Conservation (phyloP, 1,139 yeast species). For the Blastobotrys indianensis region DNA sequence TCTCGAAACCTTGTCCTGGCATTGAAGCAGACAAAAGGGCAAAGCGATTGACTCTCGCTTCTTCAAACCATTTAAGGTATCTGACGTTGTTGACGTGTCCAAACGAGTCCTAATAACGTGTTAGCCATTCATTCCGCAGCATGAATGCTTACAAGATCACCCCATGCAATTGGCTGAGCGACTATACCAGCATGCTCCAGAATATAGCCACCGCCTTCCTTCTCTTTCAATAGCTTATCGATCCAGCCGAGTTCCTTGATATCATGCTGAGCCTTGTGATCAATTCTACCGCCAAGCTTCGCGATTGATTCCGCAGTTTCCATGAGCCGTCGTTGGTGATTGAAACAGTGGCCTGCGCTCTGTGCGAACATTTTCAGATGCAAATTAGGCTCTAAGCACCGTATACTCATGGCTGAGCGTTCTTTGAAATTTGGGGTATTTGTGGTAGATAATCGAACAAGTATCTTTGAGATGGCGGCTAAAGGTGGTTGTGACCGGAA, state of each 20-base stretch:
- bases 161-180: conserved; percentile 30
- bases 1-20: conserved; percentile 19
- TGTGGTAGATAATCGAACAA: too few species aligned
- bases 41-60: conserved; percentile 32
- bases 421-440: too few species aligned
- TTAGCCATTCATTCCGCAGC: conserved; percentile 1
- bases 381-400: too few species aligned
- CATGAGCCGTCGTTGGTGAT: neutral
- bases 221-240: conserved; percentile 21
- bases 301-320: neutral
- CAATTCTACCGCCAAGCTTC: neutral
- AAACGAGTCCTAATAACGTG: conserved; percentile 27
- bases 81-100: conserved; percentile 33
- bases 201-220: conserved; percentile 29
- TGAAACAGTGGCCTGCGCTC: too few species aligned
- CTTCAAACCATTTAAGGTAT: conserved; percentile 34
- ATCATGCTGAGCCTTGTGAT: neutral
- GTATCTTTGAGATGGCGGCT: too few species aligned
- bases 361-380: too few species aligned
- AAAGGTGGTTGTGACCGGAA: too few species aligned
- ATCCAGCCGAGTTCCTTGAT: conserved; percentile 21
- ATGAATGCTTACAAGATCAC: conserved; percentile 22
- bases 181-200: conserved; percentile 26
- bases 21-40: conserved; percentile 12
- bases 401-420: too few species aligned